Percentiles rank a stretch among this genome's conserved stretches.
Evolutionary conservation across 306 rosid genomes (phyloP).

Genomic region (Lathyrus sativus): DNA sequence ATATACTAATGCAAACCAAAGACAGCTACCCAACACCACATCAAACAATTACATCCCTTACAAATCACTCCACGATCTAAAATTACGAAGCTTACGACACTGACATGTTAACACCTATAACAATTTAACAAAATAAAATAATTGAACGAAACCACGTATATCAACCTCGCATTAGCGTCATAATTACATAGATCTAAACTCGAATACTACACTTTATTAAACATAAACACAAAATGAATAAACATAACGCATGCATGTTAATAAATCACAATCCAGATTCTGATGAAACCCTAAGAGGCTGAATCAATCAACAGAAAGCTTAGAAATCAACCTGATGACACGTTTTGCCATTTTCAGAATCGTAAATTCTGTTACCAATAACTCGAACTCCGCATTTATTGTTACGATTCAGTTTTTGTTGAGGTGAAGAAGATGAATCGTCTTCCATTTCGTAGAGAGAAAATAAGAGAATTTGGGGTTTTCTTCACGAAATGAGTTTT

Average conservation of each 20-base stretch:
- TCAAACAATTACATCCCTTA: neutral
- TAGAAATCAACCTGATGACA: slow-evolving; percentile 65
- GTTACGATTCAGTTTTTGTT: slow-evolving; percentile 30
- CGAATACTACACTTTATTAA: neutral
- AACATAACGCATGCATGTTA: neutral
- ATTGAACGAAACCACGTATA: neutral
- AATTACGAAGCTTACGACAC: neutral
- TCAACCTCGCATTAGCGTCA: neutral
- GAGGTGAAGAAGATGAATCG: neutral
- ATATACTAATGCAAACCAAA: neutral
- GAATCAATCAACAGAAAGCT: neutral
- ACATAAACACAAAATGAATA: neutral
- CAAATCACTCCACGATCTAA: neutral
- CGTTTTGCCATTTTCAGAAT: slow-evolving; percentile 52
- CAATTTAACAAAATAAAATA: neutral
- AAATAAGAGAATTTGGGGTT: neutral
- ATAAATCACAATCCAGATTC: neutral
- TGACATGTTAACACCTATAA: neutral
- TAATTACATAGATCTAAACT: neutral
- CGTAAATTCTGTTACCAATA: slow-evolving; percentile 50
- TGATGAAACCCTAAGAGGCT: neutral
- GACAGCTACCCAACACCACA: neutral
- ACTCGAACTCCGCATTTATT: slow-evolving; percentile 46
- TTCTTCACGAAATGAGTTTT: neutral
- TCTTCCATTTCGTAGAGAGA: neutral